Evolutionary conservation across 805 yeast species (phyloP).

Genomic region (Barnettozyma populi): DNA sequence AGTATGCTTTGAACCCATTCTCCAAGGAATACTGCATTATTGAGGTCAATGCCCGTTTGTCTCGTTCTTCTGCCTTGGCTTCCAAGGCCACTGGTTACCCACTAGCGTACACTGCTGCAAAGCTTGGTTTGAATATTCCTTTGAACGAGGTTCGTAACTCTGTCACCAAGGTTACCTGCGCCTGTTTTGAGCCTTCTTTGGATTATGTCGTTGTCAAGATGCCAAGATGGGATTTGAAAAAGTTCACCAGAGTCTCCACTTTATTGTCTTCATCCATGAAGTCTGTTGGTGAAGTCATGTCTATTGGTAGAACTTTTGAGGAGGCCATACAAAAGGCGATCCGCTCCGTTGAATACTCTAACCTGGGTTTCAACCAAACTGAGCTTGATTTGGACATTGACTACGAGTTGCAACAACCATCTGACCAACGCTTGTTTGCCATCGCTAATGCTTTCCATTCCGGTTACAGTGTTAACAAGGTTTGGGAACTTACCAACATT

Average conservation of each 20-base stretch:
- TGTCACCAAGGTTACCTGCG: conserved; percentile 89
- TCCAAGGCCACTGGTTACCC: conserved; percentile 99
- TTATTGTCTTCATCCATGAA: conserved; percentile 91
- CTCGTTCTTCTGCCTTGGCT: conserved; percentile 98
- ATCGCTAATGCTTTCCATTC: conserved; percentile 88
- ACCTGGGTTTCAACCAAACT: conserved; percentile 76
- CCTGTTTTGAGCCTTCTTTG: conserved; percentile 95
- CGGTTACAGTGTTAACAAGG: conserved; percentile 88
- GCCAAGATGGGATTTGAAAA: conserved; percentile 98
- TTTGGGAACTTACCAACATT: conserved; percentile 85
- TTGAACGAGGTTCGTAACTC: conserved; percentile 88
- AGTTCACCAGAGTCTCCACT: conserved; percentile 87
- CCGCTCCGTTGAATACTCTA: conserved; percentile 92
- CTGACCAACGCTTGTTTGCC: conserved; percentile 96
- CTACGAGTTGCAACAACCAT: conserved; percentile 88
- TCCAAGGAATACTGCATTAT: conserved; percentile 94
- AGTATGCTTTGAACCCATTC: conserved; percentile 91
- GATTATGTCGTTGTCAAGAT: conserved; percentile 96
- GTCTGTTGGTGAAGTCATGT: conserved; percentile 98
- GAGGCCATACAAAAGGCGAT: conserved; percentile 98
- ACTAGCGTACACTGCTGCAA: conserved; percentile 96
- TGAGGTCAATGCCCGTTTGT: conserved; percentile 96
- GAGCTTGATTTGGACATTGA: conserved; percentile 90
- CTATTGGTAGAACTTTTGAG: conserved; percentile 94
- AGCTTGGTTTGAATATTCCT: conserved; percentile 88